Evolutionary conservation across 2,329 filamentous ascomycete species (phyloP), one percentile per base, ranked within the genome.

Genomic region (Pseudogymnoascus sp.): DNA sequence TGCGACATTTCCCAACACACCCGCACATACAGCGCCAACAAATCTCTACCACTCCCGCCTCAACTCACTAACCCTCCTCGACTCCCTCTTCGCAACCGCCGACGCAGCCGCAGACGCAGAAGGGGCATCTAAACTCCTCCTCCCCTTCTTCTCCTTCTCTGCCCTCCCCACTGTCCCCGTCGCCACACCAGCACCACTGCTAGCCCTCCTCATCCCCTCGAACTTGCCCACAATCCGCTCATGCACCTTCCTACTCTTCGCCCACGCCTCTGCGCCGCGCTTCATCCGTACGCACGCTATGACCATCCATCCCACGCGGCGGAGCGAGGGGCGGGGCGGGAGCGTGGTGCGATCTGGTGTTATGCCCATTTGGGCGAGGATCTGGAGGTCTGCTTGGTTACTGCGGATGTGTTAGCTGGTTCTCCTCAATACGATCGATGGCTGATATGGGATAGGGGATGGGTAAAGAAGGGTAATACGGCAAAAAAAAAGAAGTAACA

Each of bases 331-430:
- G 61, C 75, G 76, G 62, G 74, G 76, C 62, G 78, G 73, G 14
- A 76, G 73, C 41, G 78, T 72, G 1, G 76, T 77, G 22, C 73
- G 65, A 67, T 82, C 79, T 2, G 80, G 69, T 45, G 68, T 82
- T 66, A 90, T 84, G 66, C 90, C 91, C 80, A 97, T 96, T 69
- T 89, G 84, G 69, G 89, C 84, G 66, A 97, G 86, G 72, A 97
- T 88, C 60, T 87, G 85, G 64, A 97, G 86, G 73, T 97, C 91
- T 64, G 91, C 89, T 75, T 93, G 88, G 79, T 97, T 99, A 78
- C 94, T 97, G 74, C 74, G 72, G 66, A 22, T 49, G 5, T 62
- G 36, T 65, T 62, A 42, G 64, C 28, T 65, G 8, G 62, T 64
- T 69, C 9, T 68, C 7, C 14, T 14, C 49, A 16, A 2, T 4